Conservation (phyloP, 257 asterid genomes). For the Oldenlandia corymbosa region DNA sequence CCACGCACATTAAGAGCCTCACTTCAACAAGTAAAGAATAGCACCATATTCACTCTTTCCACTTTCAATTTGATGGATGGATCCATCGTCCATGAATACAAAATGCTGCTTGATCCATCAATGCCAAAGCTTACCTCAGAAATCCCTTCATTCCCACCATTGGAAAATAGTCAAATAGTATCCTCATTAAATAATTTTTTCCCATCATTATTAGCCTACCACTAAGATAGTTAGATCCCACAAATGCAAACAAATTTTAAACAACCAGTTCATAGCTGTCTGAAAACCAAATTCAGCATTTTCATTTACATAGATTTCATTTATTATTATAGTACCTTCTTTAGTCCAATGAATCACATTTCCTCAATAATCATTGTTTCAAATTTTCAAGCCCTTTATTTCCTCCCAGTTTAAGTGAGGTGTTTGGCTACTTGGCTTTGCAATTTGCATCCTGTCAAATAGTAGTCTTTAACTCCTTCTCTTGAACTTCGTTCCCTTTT, state of each 20-base stretch:
- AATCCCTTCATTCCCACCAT: too few relatives aligned
- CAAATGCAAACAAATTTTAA: neutral
- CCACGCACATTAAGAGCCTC: neutral
- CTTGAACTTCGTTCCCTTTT: constrained; percentile 4
- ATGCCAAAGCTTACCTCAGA: too few relatives aligned
- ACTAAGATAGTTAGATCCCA: neutral
- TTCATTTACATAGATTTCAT: neutral
- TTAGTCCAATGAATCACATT: neutral
- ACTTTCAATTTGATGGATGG: neutral
- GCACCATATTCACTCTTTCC: neutral
- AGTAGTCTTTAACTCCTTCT: neutral
- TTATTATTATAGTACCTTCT: neutral
- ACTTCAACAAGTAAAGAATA: constrained; percentile 11
- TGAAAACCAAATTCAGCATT: neutral
- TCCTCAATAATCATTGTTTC: neutral
- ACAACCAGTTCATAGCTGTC: constrained; percentile 4
- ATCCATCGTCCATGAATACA: too few relatives aligned
- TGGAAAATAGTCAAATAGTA: neutral
- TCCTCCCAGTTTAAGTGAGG: neutral
- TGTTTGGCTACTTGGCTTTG: too few relatives aligned
- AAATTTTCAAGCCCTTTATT: neutral
- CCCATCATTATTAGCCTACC: neutral
- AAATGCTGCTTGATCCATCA: too few relatives aligned
- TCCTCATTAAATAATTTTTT: too few relatives aligned
- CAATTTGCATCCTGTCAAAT: constrained; percentile 10